phyloP scores from a whole-genome alignment of 139 green algal species.

The Asterochloris sp. region DNA sequence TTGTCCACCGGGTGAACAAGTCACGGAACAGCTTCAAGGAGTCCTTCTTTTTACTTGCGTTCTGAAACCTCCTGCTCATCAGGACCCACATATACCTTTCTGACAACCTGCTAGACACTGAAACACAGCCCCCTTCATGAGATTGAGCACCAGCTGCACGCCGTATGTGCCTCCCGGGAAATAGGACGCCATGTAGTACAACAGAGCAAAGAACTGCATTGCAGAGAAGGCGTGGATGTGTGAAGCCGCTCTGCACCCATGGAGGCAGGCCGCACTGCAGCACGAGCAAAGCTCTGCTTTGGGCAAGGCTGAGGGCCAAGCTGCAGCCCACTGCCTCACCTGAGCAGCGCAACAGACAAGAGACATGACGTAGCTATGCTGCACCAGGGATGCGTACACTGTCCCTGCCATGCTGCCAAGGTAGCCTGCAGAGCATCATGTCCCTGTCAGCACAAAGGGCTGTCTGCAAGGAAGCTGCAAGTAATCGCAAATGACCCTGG shows the following conservation, averaged over 20 bases:
- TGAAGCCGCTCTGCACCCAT: neutral
- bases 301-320: neutral
- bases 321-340: slow-evolving; percentile 18
- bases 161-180: slow-evolving; percentile 84
- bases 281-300: neutral
- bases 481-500: neutral
- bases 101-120: no score
- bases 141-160: slow-evolving; percentile 54
- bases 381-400: slow-evolving; percentile 77
- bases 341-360: slow-evolving; percentile 73
- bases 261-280: neutral
- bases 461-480: neutral
- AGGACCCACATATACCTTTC: no score
- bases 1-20: no score
- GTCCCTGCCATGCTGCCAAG: slow-evolving; percentile 75
- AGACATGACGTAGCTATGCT: slow-evolving; percentile 89
- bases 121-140: slow-evolving; percentile 35
- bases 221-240: neutral
- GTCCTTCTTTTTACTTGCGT: no score
- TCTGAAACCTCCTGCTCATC: no score
- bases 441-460: neutral
- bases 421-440: slow-evolving; percentile 57
- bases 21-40: no score
- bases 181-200: slow-evolving; percentile 91
- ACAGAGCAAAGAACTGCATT: slow-evolving; percentile 71